Evolutionary conservation across 345 rosid species (phyloP).

Genomic region (Sisymbrium irio): DNA sequence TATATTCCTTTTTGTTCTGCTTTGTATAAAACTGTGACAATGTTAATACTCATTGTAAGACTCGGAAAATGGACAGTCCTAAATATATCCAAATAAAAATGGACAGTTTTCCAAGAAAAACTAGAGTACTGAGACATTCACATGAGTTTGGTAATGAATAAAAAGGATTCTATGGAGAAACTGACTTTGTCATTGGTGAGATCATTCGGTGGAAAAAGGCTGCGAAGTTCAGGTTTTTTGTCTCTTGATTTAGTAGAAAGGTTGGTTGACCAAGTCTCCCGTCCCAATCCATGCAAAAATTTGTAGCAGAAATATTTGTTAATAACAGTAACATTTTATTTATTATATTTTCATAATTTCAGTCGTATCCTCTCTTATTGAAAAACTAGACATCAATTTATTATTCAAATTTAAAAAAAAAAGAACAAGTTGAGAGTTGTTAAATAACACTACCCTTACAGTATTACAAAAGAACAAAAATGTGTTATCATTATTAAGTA

Average conservation of each 20-base stretch:
- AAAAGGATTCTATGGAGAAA: neutral
- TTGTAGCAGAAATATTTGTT: neutral
- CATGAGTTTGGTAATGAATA: neutral
- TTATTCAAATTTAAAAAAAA: neutral
- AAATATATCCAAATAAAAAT: neutral
- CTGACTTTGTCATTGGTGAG: conserved; percentile 13
- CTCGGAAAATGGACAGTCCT: neutral
- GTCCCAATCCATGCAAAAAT: conserved; percentile 18
- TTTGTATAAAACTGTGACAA: conserved; percentile 3
- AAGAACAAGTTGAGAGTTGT: neutral
- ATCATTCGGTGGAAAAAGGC: conserved; percentile 1
- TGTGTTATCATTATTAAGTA: neutral
- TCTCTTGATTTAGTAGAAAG: conserved; percentile 27
- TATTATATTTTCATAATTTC: neutral
- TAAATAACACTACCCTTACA: neutral
- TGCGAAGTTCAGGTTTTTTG: conserved; percentile 8
- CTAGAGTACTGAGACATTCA: neutral
- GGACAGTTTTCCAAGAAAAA: neutral
- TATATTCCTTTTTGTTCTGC: neutral
- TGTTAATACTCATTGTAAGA: neutral
- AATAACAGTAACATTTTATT: neutral
- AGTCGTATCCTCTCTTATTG: neutral
- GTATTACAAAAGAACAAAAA: neutral
- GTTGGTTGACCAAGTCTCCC: conserved; percentile 17
- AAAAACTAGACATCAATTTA: neutral